These are phyloP conservation scores for Lanmaoa rubissima DNA, from an alignment of 768 basidiomycete species.

Conservation along the genomic window DNA sequence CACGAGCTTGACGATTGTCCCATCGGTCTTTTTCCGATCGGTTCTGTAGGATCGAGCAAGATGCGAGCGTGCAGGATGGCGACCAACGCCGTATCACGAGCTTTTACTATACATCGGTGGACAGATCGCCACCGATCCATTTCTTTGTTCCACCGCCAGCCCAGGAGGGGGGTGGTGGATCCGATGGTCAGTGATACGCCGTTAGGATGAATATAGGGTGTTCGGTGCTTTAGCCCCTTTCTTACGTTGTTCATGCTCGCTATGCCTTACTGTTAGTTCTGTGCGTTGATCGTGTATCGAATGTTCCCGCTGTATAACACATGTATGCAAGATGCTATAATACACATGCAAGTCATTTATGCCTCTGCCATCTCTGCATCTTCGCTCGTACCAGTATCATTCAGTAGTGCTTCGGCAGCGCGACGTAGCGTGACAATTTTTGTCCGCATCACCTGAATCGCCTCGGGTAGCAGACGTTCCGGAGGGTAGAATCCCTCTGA, in stretches of 20 bases:
- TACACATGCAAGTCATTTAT: constrained; percentile 13
- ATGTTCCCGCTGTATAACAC: not conserved
- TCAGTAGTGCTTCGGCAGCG: constrained; percentile 58
- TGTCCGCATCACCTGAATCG: constrained; percentile 75
- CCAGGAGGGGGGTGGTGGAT: not conserved
- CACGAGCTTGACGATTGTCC: not conserved
- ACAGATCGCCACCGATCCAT: constrained; percentile 34
- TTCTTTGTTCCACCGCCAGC: constrained; percentile 18
- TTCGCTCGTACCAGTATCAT: constrained; percentile 38
- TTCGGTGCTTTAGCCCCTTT: not conserved
- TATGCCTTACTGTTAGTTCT: not conserved
- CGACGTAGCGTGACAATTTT: constrained; percentile 65
- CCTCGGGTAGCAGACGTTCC: constrained; percentile 76
- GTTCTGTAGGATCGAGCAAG: constrained; percentile 23
- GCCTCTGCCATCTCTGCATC: constrained; percentile 57
- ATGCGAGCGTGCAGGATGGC: not conserved
- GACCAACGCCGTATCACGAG: constrained; percentile 33
- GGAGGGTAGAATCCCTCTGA: constrained; percentile 88
- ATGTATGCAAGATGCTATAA: constrained; percentile 2
- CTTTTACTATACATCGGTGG: constrained; percentile 34
- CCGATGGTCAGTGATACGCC: constrained; percentile 7
- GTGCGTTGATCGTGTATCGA: not conserved
- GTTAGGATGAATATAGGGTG: not conserved
- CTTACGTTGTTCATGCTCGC: not conserved
- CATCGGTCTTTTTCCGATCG: not conserved